Conservation (phyloP, 2,329 filamentous ascomycete genomes). For the Monilinia vaccinii-corymbosi region DNA sequence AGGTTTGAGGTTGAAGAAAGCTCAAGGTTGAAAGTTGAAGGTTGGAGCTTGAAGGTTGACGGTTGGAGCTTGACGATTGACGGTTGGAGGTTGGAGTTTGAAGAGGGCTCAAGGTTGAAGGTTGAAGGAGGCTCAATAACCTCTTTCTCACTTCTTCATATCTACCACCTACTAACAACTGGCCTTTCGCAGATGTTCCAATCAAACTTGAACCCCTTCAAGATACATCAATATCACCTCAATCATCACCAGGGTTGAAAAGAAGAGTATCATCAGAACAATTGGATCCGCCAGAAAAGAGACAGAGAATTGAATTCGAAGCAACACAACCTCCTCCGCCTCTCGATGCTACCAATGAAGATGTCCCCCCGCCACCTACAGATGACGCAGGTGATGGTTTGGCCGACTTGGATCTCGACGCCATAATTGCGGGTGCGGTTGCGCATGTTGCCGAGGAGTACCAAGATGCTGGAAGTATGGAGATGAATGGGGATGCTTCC, state of each 20-base stretch:
- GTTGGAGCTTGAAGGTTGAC: too few species aligned
- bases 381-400: neutral
- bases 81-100: too few species aligned
- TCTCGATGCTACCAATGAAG: neutral
- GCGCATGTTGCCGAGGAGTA: neutral
- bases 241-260: neutral
- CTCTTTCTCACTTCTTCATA: neutral
- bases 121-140: neutral
- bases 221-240: neutral
- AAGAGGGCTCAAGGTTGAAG: neutral
- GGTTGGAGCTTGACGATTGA: too few species aligned
- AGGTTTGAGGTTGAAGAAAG: neutral
- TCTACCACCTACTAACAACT: neutral
- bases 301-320: conserved; percentile 12
- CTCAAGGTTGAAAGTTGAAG: neutral
- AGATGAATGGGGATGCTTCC: neutral
- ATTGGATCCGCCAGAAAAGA: conserved; percentile 9
- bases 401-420: conserved; percentile 3
- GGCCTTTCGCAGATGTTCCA: neutral
- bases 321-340: neutral
- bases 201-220: conserved; percentile 1
- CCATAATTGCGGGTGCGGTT: neutral
- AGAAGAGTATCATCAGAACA: neutral
- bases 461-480: conserved; percentile 1
- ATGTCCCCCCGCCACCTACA: neutral